Conservation (phyloP, 2,329 filamentous ascomycete species). For the Neonectria faginata region DNA sequence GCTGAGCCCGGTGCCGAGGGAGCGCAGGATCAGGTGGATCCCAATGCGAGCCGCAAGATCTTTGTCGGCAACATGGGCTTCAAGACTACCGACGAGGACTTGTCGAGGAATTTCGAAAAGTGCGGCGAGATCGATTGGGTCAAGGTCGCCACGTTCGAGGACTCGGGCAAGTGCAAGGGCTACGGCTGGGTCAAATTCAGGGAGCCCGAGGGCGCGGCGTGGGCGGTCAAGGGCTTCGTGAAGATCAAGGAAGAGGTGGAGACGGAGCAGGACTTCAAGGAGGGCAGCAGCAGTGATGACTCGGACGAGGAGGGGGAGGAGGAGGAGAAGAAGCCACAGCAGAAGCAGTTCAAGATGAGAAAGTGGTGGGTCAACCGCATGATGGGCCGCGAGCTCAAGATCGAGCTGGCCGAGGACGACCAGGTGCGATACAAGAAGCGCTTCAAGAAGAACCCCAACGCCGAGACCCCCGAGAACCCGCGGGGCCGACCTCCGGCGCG, state of each 20-base stretch:
- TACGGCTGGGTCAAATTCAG: conserved; percentile 96
- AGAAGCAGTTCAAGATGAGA: conserved; percentile 68
- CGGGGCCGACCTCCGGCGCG: conserved; percentile 53
- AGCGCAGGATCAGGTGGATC: conserved; percentile 51
- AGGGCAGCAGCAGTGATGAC: conserved; percentile 45
- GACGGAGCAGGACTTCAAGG: conserved; percentile 71
- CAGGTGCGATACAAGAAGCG: conserved; percentile 92
- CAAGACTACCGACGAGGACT: conserved; percentile 81
- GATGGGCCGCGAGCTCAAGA: conserved; percentile 81
- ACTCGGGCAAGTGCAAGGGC: conserved; percentile 97
- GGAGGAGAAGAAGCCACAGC: conserved; percentile 52
- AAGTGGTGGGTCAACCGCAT: conserved; percentile 91
- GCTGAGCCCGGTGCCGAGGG: conserved; percentile 47
- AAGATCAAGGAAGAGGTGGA: conserved; percentile 75
- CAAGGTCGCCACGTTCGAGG: conserved; percentile 95
- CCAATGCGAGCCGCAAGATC: conserved; percentile 80
- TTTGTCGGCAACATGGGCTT: conserved; percentile 94
- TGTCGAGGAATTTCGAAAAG: conserved; percentile 83
- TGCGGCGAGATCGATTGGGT: conserved; percentile 86
- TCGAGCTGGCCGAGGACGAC: conserved; percentile 94
- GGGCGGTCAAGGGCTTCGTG: conserved; percentile 80
- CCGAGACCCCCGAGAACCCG: conserved; percentile 41
- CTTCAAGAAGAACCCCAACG: conserved; percentile 59
- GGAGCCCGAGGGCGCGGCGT: conserved; percentile 77
- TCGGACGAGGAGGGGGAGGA: conserved; percentile 58